Conservation (phyloP, 805 yeast species). For the Candida vaughaniae region DNA sequence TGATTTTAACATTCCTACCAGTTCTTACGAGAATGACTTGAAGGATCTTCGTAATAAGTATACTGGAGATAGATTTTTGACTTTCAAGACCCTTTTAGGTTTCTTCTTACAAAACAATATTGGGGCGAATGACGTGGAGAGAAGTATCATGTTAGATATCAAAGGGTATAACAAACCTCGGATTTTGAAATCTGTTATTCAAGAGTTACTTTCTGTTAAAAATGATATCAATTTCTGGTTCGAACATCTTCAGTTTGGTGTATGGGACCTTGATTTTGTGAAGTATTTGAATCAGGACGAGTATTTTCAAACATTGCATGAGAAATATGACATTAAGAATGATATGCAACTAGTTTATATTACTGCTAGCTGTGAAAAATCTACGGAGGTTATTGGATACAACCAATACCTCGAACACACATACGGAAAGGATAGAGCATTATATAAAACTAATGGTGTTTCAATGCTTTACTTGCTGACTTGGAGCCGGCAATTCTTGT, state of each 20-base stretch:
- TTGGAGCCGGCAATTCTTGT: conserved; percentile 36
- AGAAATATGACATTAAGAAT: conserved; percentile 9
- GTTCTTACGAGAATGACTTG: conserved; percentile 28
- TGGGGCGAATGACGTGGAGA: conserved; percentile 19
- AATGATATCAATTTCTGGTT: conserved; percentile 38
- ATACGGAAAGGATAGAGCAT: conserved; percentile 20
- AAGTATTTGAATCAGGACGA: conserved; percentile 40
- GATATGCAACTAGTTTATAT: conserved; percentile 36
- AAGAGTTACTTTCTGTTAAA: conserved; percentile 27
- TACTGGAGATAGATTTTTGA: conserved; percentile 32
- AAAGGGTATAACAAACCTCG: conserved; percentile 39
- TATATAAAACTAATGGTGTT: conserved; percentile 33
- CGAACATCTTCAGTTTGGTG: conserved; percentile 36
- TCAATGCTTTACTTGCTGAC: conserved; percentile 37
- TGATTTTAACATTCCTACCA: conserved; percentile 31
- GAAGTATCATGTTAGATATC: conserved; percentile 38
- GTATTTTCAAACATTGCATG: conserved; percentile 28
- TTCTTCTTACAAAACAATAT: conserved; percentile 24
- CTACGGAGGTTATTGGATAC: conserved; percentile 32
- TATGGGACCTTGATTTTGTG: conserved; percentile 40
- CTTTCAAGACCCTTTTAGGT: conserved; percentile 30
- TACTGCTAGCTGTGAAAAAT: conserved; percentile 31
- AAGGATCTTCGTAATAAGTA: conserved; percentile 28
- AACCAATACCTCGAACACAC: conserved; percentile 31
- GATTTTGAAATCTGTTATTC: conserved; percentile 26